These are phyloP conservation scores for Silene noctiflora DNA, from an alignment of 179 eudicot genomes.

Conservation along the genomic window DNA sequence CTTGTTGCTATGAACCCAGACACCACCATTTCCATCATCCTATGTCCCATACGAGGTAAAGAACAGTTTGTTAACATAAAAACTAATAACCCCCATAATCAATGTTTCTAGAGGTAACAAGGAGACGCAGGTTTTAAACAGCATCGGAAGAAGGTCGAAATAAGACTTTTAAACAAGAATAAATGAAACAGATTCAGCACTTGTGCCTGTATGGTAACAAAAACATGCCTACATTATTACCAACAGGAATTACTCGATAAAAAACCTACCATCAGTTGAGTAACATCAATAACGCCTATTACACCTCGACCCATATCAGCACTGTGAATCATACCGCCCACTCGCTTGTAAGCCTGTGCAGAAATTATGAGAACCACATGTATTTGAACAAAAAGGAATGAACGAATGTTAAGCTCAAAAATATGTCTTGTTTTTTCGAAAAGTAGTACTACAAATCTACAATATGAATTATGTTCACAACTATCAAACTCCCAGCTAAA, in stretches of 20 bases:
- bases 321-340: conserved; percentile 76
- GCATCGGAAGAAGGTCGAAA: neutral
- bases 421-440: neutral
- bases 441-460: neutral
- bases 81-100: neutral
- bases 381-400: neutral
- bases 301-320: conserved; percentile 78
- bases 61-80: neutral
- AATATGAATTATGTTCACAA: neutral
- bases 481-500: neutral
- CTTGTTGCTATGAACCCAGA: conserved; percentile 68
- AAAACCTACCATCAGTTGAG: conserved; percentile 55
- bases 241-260: neutral
- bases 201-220: neutral
- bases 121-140: neutral
- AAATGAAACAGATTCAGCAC: neutral
- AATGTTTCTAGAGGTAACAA: conserved; percentile 6
- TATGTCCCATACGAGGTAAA: conserved; percentile 26
- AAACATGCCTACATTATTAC: neutral
- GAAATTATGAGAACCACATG: neutral
- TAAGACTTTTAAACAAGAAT: neutral
- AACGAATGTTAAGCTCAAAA: neutral
- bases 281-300: conserved; percentile 71
- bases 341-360: conserved; percentile 74
- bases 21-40: conserved; percentile 56